Evolutionary conservation across 495 filamentous ascomycete genomes (phyloP).

Genomic region (Viridothelium virens): DNA sequence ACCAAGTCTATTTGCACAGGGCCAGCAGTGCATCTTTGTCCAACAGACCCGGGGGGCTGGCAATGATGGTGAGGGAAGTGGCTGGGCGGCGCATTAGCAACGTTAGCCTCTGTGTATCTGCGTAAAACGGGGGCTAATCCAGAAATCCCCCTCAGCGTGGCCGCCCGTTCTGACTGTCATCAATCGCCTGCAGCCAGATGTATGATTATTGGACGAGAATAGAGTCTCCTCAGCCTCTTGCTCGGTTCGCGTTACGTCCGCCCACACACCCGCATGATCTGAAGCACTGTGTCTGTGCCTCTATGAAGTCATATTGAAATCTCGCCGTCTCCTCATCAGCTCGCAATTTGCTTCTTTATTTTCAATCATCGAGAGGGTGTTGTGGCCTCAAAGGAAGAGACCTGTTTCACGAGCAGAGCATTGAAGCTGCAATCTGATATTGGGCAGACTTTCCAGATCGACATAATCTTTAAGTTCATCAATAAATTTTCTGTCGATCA

Average conservation of each 20-base stretch:
- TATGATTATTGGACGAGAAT: not conserved
- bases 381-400: not conserved
- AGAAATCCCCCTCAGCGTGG: not conserved
- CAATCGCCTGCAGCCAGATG: not conserved
- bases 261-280: not conserved
- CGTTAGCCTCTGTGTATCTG: not conserved
- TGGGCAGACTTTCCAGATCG: not conserved
- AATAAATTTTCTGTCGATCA: constrained; percentile 9
- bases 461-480: constrained; percentile 1
- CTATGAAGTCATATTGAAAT: constrained; percentile 1
- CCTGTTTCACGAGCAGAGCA: not conserved
- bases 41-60: constrained; percentile 2
- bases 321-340: not conserved
- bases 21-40: not conserved
- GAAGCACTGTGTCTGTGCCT: not conserved
- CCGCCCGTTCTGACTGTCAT: not conserved
- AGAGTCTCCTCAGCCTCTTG: not conserved
- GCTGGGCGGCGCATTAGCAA: not conserved
- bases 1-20: not conserved
- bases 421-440: not conserved
- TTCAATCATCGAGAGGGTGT: not conserved
- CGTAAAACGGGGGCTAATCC: constrained; percentile 3
- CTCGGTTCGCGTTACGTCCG: not conserved
- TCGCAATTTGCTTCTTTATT: not conserved
- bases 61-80: constrained; percentile 9